phyloP scores from a whole-genome alignment of 495 filamentous ascomycete species.

The Talaromyces borbonicus region DNA sequence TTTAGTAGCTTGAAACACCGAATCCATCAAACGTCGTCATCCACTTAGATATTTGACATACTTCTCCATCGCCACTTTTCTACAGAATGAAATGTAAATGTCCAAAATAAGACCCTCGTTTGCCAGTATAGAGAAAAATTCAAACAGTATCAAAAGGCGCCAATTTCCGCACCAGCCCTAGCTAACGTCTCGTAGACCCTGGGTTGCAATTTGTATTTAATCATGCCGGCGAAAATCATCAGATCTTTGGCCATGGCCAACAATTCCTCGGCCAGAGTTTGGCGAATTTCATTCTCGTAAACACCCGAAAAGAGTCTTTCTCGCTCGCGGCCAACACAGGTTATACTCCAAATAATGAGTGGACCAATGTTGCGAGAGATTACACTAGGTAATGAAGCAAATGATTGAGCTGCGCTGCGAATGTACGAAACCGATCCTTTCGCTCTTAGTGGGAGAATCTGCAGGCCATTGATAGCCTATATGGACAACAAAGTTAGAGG shows the following conservation, averaged over 20 bases:
- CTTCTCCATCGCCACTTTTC: too few relatives aligned
- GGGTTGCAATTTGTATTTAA: constrained; percentile 74
- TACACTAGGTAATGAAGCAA: constrained; percentile 60
- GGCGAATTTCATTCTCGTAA: constrained; percentile 66
- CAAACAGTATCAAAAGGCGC: constrained; percentile 40
- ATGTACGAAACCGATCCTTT: constrained; percentile 60
- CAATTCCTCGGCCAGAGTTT: constrained; percentile 57
- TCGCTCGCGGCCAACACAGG: constrained; percentile 67
- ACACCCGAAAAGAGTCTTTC: constrained; percentile 51
- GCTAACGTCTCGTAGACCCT: constrained; percentile 75
- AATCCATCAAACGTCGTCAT: too few relatives aligned
- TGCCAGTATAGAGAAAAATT: too few relatives aligned
- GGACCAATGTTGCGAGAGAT: constrained; percentile 81
- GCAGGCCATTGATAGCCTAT: constrained; percentile 61
- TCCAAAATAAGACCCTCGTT: too few relatives aligned
- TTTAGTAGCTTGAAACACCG: too few relatives aligned
- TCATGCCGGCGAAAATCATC: constrained; percentile 88
- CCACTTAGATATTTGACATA: too few relatives aligned
- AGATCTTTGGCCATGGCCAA: constrained; percentile 73
- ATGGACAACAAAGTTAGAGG: not conserved
- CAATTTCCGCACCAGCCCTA: constrained; percentile 60
- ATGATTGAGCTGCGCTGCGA: constrained; percentile 64
- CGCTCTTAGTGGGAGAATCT: constrained; percentile 67
- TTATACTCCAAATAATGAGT: constrained; percentile 86
- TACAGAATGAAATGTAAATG: too few relatives aligned